These are phyloP conservation scores for Tetrapisispora taiwanensis DNA, from an alignment of 805 yeast genomes.

Conservation along the genomic window DNA sequence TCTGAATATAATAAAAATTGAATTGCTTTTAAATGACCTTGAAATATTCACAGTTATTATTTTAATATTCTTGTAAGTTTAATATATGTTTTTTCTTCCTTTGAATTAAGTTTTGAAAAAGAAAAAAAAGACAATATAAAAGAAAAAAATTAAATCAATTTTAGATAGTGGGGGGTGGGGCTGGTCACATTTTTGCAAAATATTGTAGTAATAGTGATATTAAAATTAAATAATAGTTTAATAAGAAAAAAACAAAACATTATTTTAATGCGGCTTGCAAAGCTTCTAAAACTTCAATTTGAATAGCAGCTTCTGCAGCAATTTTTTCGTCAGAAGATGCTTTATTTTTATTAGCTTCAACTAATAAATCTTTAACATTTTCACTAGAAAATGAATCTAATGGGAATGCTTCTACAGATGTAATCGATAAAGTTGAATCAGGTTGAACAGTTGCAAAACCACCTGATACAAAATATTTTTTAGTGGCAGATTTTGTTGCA, in stretches of 20 bases:
- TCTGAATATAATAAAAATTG: too few relatives aligned
- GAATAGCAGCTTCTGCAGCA: slow-evolving; percentile 91
- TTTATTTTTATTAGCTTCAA: slow-evolving; percentile 91
- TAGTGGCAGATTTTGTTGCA: slow-evolving; percentile 48
- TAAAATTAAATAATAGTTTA: too few relatives aligned
- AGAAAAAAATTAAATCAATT: too few relatives aligned
- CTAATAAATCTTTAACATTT: slow-evolving; percentile 66
- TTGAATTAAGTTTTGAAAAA: too few relatives aligned
- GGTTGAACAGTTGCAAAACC: slow-evolving; percentile 96
- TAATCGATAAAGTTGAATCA: slow-evolving; percentile 79
- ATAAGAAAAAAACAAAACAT: background rate
- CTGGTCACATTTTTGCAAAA: too few relatives aligned
- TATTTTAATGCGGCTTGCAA: slow-evolving; percentile 42
- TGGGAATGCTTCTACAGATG: slow-evolving; percentile 92
- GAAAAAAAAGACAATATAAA: too few relatives aligned
- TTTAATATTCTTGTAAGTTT: too few relatives aligned
- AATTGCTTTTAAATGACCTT: too few relatives aligned
- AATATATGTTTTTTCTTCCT: too few relatives aligned
- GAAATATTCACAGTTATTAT: too few relatives aligned
- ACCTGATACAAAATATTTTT: slow-evolving; percentile 85
- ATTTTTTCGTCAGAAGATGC: slow-evolving; percentile 74
- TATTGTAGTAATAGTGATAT: too few relatives aligned
- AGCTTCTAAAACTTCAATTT: slow-evolving; percentile 93
- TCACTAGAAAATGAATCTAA: slow-evolving; percentile 76
- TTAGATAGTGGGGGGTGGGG: too few relatives aligned